Conservation (phyloP, 257 asterid species). For the Ajuga chamaepitys region DNA sequence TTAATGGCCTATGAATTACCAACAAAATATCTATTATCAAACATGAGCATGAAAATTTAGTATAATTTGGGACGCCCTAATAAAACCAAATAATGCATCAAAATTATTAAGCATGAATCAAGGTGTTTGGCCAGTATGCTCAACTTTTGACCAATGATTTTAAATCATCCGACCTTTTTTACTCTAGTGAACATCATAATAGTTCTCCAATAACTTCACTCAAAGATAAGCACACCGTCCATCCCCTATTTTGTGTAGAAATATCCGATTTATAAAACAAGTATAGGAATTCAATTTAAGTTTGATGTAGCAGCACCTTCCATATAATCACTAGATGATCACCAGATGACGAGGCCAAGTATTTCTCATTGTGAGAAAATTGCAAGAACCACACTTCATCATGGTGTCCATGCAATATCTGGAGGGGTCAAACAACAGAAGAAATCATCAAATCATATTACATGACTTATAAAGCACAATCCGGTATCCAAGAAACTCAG, state of each 20-base stretch:
- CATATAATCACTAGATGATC: slow-evolving; percentile 64
- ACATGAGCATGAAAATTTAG: neutral
- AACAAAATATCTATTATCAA: neutral
- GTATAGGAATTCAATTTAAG: neutral
- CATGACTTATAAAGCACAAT: no score
- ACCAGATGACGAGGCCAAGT: slow-evolving; percentile 71
- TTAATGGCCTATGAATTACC: neutral
- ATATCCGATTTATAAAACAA: neutral
- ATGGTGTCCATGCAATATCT: slow-evolving; percentile 57
- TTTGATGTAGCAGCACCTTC: slow-evolving; percentile 47
- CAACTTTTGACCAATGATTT: neutral
- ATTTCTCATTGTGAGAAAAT: slow-evolving; percentile 74
- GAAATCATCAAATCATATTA: slow-evolving; percentile 11
- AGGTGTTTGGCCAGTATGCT: neutral
- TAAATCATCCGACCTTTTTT: neutral
- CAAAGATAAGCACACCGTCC: neutral
- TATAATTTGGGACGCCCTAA: neutral
- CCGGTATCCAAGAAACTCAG: no score
- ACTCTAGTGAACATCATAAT: neutral
- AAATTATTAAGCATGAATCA: neutral
- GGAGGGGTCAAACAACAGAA: slow-evolving; percentile 22
- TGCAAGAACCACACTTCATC: slow-evolving; percentile 82
- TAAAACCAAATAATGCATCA: neutral
- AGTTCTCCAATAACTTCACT: neutral
- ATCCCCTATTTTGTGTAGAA: neutral